Conservation (phyloP, 345 rosid genomes). For the Anacardium occidentale region DNA sequence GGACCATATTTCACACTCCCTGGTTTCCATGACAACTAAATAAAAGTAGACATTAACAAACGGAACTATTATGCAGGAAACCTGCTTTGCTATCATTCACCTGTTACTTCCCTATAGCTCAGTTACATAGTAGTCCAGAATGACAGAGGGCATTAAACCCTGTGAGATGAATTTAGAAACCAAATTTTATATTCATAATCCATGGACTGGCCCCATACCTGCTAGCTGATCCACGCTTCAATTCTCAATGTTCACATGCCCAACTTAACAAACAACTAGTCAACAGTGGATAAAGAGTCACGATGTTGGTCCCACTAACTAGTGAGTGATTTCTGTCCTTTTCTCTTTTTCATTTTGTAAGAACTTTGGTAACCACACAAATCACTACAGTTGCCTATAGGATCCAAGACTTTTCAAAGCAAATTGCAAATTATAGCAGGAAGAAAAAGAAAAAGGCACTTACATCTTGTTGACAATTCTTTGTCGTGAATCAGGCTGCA, state of each 20-base stretch:
- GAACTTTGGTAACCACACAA: background rate
- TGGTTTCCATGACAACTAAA: background rate
- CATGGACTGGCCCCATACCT: background rate
- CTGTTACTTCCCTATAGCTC: background rate
- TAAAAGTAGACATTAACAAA: background rate
- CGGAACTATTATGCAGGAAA: background rate
- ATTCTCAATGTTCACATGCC: background rate
- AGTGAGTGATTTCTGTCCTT: background rate
- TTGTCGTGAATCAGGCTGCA: slow-evolving; percentile 39
- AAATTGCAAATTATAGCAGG: background rate
- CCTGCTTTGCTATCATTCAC: background rate
- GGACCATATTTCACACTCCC: background rate
- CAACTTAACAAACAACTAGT: background rate
- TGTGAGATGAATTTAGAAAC: background rate
- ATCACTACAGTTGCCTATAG: background rate
- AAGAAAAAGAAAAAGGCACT: background rate
- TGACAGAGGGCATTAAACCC: background rate
- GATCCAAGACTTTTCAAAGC: background rate
- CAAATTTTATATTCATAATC: background rate
- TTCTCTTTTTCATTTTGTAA: background rate
- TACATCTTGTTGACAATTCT: slow-evolving; percentile 54
- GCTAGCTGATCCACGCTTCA: background rate
- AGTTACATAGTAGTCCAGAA: background rate
- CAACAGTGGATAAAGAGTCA: background rate
- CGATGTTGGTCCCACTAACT: background rate